Evolutionary conservation across 495 filamentous ascomycete genomes (phyloP).

Genomic region (Neurospora sp.): DNA sequence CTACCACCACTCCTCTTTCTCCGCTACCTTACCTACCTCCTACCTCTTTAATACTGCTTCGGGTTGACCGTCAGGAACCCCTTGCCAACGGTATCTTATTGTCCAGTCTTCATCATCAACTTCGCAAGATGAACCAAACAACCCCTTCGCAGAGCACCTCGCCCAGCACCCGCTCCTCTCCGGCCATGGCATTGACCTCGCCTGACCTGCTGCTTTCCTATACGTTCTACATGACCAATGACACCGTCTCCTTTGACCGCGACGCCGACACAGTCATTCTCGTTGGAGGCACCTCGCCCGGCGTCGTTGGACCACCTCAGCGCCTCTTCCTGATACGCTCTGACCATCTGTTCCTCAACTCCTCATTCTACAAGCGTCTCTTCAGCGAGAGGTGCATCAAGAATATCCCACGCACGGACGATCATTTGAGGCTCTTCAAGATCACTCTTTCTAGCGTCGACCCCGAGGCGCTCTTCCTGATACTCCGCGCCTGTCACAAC

Average conservation of each 20-base stretch:
- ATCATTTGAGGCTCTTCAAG: not conserved
- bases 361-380: not conserved
- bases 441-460: not conserved
- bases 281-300: not conserved
- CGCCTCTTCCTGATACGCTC: not conserved
- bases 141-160: not conserved
- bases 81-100: no score
- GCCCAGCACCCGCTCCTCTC: not conserved
- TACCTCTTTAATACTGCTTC: no score
- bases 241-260: not conserved
- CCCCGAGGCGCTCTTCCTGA: not conserved
- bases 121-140: not conserved
- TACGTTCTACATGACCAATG: not conserved
- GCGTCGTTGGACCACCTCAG: not conserved
- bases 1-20: not conserved
- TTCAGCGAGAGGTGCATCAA: not conserved
- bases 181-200: not conserved
- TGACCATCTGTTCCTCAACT: not conserved
- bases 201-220: not conserved
- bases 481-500: not conserved
- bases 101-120: not conserved
- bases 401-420: not conserved
- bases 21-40: no score
- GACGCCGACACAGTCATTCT: not conserved
- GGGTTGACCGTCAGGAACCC: no score